Evolutionary conservation across 805 yeast species (phyloP), one percentile per base, ranked within the genome.

Genomic region (Starmerella powellii): DNA sequence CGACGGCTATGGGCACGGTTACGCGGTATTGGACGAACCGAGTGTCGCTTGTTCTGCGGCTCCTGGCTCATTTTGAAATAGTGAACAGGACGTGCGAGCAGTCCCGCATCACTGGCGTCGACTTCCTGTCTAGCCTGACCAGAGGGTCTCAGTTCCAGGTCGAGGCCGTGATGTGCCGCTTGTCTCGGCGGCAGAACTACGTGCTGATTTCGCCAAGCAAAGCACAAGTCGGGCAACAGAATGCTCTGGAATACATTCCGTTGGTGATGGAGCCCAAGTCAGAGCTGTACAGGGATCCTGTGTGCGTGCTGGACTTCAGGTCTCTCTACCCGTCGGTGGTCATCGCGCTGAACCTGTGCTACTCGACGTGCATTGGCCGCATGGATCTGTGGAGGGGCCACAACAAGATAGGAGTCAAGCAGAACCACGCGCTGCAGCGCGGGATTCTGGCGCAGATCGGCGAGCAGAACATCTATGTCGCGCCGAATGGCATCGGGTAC

Each of bases 121-220:
- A 91, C 53, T 91, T 86, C 57, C 72, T 77, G 56, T 84, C 96
- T 2, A 84, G 86, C 8, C 74, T 81, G 46, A 80, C 83, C 39
- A 61, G 98, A 45, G 98, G 98, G 0, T 88, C 97, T 0, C 98
- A 91, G 56, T 91, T 70, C 57, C 87, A 84, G 56, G 95, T 91
- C 2, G 98, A 91, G 56, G 82, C 96, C 1, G 69, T 87, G 30
- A 62, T 91, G 49, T 61, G 74, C 3, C 63, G 98, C 41, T 61
- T 91, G 16, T 73, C 91, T 20, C 84, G 85, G 52, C 66, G 76
- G 2, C 94, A 86, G 56, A 80, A 80, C 56, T 74, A 70, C 40
- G 58, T 88, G 32, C 56, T 86, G 42, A 62, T 78, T 5, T 81
- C 95, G 0, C 95, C 98, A 0, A 75, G 83, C 23, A 79, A 80